Conservation (phyloP, 2,329 filamentous ascomycete genomes). For the Exserohilum rostratum region DNA sequence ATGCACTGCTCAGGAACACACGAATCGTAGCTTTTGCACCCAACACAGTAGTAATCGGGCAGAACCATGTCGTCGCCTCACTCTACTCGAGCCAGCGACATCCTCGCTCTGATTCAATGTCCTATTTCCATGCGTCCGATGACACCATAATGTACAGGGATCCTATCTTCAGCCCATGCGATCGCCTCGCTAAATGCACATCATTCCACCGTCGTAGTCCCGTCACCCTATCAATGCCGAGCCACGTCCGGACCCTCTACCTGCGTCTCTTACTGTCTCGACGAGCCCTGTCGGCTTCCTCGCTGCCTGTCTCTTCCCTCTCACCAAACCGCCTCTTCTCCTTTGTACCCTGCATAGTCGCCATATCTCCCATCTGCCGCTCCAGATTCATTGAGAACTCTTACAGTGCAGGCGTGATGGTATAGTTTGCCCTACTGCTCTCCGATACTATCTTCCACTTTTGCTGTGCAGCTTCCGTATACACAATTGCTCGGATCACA, state of each 20-base stretch:
- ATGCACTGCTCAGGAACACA: background rate
- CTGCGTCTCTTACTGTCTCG: background rate
- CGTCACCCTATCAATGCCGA: background rate
- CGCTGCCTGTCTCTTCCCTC: background rate
- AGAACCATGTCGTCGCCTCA: background rate
- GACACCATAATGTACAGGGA: background rate
- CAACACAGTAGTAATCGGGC: too few relatives aligned
- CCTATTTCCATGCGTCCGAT: background rate
- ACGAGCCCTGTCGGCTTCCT: background rate
- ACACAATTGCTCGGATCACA: background rate
- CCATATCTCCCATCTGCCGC: conserved; percentile 1
- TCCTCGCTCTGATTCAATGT: background rate
- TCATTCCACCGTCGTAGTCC: background rate
- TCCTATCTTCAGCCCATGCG: background rate
- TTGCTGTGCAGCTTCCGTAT: background rate
- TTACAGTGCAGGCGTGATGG: conserved; percentile 3
- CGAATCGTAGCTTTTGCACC: too few relatives aligned
- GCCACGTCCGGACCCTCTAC: background rate
- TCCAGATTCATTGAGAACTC: conserved; percentile 10
- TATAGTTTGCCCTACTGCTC: background rate
- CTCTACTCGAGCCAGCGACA: background rate
- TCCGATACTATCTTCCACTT: conserved; percentile 7
- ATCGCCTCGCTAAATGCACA: background rate
- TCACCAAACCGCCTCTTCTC: background rate
- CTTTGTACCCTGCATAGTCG: background rate